phyloP scores from a whole-genome alignment of 2,329 filamentous ascomycete species.

The Nemania sp. region DNA sequence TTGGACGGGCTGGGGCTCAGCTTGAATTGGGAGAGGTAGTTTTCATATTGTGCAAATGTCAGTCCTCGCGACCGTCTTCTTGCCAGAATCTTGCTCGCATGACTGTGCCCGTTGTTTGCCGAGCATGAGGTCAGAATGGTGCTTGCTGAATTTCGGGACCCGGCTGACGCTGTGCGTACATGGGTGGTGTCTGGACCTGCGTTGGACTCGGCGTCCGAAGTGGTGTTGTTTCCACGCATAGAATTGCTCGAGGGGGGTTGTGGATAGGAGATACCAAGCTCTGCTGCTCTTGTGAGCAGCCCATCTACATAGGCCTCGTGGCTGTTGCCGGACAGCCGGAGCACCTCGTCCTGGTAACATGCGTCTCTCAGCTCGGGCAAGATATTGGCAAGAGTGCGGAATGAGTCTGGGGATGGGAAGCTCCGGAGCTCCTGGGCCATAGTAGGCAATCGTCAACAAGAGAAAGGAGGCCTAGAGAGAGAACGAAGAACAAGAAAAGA shows the following conservation, averaged over 20 bases:
- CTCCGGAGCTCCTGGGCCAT: constrained; percentile 35
- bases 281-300: constrained; percentile 41
- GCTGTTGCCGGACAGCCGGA: constrained; percentile 30
- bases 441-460: constrained; percentile 18
- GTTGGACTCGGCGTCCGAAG: constrained; percentile 47
- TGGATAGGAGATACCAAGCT: constrained; percentile 43
- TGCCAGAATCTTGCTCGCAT: constrained; percentile 32
- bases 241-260: constrained; percentile 35
- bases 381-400: constrained; percentile 18
- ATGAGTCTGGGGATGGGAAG: constrained; percentile 24
- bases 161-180: constrained; percentile 50
- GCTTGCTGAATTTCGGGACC: constrained; percentile 44
- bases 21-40: constrained; percentile 51
- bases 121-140: constrained; percentile 49
- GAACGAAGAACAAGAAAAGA: constrained; percentile 4
- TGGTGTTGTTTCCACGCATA: constrained; percentile 41
- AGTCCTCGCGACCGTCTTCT: constrained; percentile 45
- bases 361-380: constrained; percentile 37
- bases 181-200: constrained; percentile 47
- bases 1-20: constrained; percentile 49
- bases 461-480: constrained; percentile 11
- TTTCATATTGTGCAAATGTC: constrained; percentile 56
- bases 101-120: constrained; percentile 41
- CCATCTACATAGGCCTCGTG: constrained; percentile 35
- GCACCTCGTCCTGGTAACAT: constrained; percentile 37